A percentile compares a stretch with the other conserved stretches of the same genome.
These are phyloP conservation scores for Protomyces arabidopsidicola DNA, from an alignment of 1,139 yeast genomes.

Conservation along the genomic window DNA sequence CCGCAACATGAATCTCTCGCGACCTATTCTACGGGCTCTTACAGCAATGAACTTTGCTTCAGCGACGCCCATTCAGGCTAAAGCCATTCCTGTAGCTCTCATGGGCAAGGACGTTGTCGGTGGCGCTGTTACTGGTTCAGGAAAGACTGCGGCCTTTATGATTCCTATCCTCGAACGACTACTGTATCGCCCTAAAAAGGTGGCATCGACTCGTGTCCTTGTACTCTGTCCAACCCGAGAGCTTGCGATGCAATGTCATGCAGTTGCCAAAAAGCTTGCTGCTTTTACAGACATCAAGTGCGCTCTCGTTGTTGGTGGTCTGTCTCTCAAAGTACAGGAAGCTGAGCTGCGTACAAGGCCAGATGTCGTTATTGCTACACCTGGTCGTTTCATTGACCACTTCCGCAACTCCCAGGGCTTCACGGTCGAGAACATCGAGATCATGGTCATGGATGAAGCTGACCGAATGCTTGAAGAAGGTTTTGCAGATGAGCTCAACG, in stretches of 20 bases:
- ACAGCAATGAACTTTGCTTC: conserved; percentile 70
- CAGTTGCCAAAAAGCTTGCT: conserved; percentile 82
- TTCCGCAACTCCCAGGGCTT: conserved; percentile 91
- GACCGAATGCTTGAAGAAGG: conserved; percentile 99
- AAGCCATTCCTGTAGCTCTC: conserved; percentile 87
- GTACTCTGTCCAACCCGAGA: conserved; percentile 96
- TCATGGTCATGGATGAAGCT: conserved; percentile 92
- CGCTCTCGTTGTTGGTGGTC: conserved; percentile 97
- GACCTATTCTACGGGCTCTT: conserved; percentile 83
- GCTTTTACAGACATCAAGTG: conserved; percentile 70
- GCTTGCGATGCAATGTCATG: conserved; percentile 90
- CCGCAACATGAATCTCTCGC: conserved; percentile 71
- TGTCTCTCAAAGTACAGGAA: conserved; percentile 89
- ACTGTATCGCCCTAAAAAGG: conserved; percentile 76
- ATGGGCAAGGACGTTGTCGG: conserved; percentile 94
- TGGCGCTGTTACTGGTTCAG: conserved; percentile 99
- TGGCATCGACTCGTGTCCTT: conserved; percentile 82
- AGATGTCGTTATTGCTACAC: conserved; percentile 93
- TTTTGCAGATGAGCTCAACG: conserved; percentile 89
- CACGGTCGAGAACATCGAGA: conserved; percentile 83
- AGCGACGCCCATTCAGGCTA: conserved; percentile 92
- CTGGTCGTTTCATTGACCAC: conserved; percentile 95
- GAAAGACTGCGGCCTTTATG: conserved; percentile 97
- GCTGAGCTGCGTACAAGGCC: conserved; percentile 88
- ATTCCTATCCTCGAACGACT: conserved; percentile 92